Evolutionary conservation across 805 yeast genomes (phyloP), one percentile per base, ranked within the genome.

Genomic region (Metschnikowia kunwiensis): DNA sequence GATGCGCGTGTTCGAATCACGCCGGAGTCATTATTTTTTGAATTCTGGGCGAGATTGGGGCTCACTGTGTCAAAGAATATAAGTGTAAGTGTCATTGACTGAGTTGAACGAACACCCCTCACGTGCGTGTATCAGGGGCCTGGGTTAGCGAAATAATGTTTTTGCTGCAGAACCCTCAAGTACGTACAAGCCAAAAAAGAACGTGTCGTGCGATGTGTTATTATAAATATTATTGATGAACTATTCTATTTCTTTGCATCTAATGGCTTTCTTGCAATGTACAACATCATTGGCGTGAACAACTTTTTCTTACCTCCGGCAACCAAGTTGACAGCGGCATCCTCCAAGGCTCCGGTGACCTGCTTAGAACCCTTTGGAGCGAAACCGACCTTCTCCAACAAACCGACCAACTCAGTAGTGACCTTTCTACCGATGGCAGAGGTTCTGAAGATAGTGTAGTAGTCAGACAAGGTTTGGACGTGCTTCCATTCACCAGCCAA

Each of bases 201-300:
- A n/a, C n/a, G n/a, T n/a, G n/a, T n/a, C n/a, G n/a, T n/a, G n/a
- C n/a, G n/a, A n/a, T n/a, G n/a, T n/a, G n/a, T n/a, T n/a, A n/a
- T n/a, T n/a, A n/a, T n/a, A n/a, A n/a, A n/a, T n/a, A 9, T 14
- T 8, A 3, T 26, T 10, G 28, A 14, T n/a, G n/a, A n/a, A n/a
- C n/a, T n/a, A n/a, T n/a, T 21, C 22, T 40, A 39, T 15, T 43
- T 34, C 30, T 47, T 38, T 12, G 45, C 43, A 21, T 53, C 48
- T 42, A 48, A 45, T 47, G 97, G 97, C 70, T 91, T 91, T 70
- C 77, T 82, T 52, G 77, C 88, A 49, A 93, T 78, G 60, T 80
- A 91, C 60, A 93, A 74, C 93, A 87, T 85, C 98, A 93, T 93
- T 55, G 98, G 98, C 26, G 97, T 91, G 71, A 93, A 93, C 49